Percentiles rank a stretch among this genome's conserved stretches.
phyloP scores from a whole-genome alignment of 768 basidiomycete genomes.

The Mycena floridula region DNA sequence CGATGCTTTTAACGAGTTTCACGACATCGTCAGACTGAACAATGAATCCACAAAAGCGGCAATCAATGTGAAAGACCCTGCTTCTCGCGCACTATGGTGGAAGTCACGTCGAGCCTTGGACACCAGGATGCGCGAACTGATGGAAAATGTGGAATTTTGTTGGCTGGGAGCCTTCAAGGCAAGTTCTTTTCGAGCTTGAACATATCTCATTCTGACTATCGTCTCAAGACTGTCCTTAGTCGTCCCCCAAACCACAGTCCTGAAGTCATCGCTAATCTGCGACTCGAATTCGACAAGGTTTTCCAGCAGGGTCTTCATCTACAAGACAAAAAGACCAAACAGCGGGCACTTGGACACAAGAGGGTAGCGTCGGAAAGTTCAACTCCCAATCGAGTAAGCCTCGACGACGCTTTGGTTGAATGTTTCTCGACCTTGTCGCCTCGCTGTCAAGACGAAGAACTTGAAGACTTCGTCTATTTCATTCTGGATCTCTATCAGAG shows the following conservation, averaged over 20 bases:
- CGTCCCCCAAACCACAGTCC: constrained; percentile 34
- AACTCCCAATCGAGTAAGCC: constrained; percentile 36
- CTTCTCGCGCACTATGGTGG: constrained; percentile 82
- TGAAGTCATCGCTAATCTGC: constrained; percentile 49
- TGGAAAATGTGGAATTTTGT: constrained; percentile 87
- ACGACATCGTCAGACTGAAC: constrained; percentile 74
- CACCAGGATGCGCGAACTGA: constrained; percentile 59
- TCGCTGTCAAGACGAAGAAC: constrained; percentile 83
- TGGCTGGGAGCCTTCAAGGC: constrained; percentile 99
- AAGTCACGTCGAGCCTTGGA: constrained; percentile 72
- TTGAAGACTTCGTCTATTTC: constrained; percentile 94
- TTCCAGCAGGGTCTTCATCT: constrained; percentile 60
- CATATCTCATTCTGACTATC: constrained; percentile 1
- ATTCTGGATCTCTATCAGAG: constrained; percentile 92
- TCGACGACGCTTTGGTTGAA: constrained; percentile 74
- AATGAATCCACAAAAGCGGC: constrained; percentile 74
- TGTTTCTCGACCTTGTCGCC: constrained; percentile 83
- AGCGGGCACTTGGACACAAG: constrained; percentile 25
- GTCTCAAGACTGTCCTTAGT: constrained; percentile 54
- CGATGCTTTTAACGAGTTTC: constrained; percentile 65
- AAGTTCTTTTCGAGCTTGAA: constrained; percentile 11
- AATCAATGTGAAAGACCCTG: constrained; percentile 63
- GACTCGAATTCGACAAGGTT: constrained; percentile 65
- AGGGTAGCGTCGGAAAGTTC: constrained; percentile 27
- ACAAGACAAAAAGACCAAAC: constrained; percentile 56